Evolutionary conservation across 495 filamentous ascomycete species (phyloP).

Genomic region (Talaromyces borbonicus): DNA sequence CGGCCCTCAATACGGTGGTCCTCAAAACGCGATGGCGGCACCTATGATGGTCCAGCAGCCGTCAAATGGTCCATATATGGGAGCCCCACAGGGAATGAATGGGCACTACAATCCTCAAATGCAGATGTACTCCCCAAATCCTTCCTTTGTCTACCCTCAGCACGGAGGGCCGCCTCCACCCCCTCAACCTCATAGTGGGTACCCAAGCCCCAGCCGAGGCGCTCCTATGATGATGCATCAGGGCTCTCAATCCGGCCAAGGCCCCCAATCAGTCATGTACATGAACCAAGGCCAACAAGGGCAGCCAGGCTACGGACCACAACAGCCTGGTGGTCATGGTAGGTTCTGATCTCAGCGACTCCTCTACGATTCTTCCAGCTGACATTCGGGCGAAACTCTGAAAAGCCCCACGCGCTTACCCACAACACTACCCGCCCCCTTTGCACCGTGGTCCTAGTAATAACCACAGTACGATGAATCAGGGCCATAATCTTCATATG

Average conservation of each 20-base stretch:
- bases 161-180: conserved; percentile 48
- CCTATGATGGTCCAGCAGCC: conserved; percentile 78
- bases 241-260: conserved; percentile 66
- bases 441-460: conserved; percentile 50
- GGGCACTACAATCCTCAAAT: conserved; percentile 56
- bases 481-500: conserved; percentile 34
- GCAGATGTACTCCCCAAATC: conserved; percentile 64
- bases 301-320: conserved; percentile 56
- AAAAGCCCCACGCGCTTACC: conserved; percentile 46
- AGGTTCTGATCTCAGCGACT: conserved; percentile 29
- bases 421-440: conserved; percentile 52
- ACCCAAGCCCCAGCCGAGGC: conserved; percentile 69
- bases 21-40: conserved; percentile 56
- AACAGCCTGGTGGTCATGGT: conserved; percentile 51
- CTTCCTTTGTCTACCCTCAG: conserved; percentile 54
- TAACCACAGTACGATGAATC: conserved; percentile 47
- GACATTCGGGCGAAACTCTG: conserved; percentile 22
- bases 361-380: conserved; percentile 14
- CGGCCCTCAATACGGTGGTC: conserved; percentile 53
- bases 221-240: conserved; percentile 80
- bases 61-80: conserved; percentile 46
- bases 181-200: conserved; percentile 63
- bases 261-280: conserved; percentile 46
- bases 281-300: conserved; percentile 61
- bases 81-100: conserved; percentile 44